Conservation (phyloP, 768 basidiomycete species). For the Boletus subcaerulescens region DNA sequence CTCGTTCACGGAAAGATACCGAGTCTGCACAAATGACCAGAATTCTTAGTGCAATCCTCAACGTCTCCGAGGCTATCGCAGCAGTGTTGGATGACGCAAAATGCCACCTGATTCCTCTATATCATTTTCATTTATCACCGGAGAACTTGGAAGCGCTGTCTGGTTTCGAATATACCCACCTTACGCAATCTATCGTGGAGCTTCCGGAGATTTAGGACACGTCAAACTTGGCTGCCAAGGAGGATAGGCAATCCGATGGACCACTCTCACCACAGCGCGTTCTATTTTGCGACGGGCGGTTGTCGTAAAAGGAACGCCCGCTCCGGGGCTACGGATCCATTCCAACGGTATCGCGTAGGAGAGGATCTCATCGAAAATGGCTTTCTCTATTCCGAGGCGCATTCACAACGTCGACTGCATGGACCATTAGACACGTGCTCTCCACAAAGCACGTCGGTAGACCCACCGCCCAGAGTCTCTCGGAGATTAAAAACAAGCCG, state of each 20-base stretch:
- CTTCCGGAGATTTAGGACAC: constrained; percentile 4
- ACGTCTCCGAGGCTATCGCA: constrained; percentile 22
- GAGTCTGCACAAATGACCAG: neutral
- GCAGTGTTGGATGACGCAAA: constrained; percentile 12
- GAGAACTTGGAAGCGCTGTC: constrained; percentile 8
- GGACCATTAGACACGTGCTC: constrained; percentile 6
- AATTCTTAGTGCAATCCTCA: constrained; percentile 27
- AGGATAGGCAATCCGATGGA: constrained; percentile 12
- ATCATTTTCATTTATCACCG: constrained; percentile 27
- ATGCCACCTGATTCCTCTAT: constrained; percentile 8
- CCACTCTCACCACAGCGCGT: constrained; percentile 1
- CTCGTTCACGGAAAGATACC: constrained; percentile 13
- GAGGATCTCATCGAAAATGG: constrained; percentile 11
- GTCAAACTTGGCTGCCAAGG: neutral
- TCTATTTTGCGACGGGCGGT: constrained; percentile 5
- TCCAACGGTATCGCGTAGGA: neutral
- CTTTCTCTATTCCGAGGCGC: neutral
- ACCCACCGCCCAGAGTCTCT: constrained; percentile 10
- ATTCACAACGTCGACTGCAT: constrained; percentile 1
- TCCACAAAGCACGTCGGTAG: neutral
- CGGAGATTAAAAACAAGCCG: constrained; percentile 27
- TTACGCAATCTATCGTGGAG: constrained; percentile 14
- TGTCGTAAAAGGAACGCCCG: neutral
- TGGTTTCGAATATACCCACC: constrained; percentile 23
- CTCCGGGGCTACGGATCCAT: constrained; percentile 3